Base-by-base conservation (phyloP, 2,329 filamentous ascomycete species). In the Pezicula rhizophila region DNA sequence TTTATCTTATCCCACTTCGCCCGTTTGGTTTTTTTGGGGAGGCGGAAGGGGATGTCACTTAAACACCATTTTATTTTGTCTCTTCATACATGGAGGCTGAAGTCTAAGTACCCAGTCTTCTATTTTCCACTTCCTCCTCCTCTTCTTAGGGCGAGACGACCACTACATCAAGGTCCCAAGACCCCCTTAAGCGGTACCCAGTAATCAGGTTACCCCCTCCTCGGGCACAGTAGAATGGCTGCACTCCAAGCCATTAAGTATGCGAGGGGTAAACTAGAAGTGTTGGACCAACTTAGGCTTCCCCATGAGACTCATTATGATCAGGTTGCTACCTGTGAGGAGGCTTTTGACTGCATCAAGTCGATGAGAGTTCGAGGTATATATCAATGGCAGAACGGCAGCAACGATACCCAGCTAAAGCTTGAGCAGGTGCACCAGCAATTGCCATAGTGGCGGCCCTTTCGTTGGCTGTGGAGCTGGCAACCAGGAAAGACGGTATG, bases 391-490 rank as follows among this genome's bases (percentile, higher is more conserved):
- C 43, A 34, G 26, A 6, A 25, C 44, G 46, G 28, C 31, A 26
- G 26, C 33, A 42, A 17, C 17, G 42, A 44, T 38, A 18, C 12
- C 40, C 31, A 40, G 49, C 55, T 60, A 56, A 60, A 51, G 26
- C 40, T 35, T 52, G 40, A 48, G 35, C 50, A 74, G 86, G 89
- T 37, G 93, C 93, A 5, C 93, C 93, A 0, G 93, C 93, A 41
- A 99, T 99, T 66, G 93, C 93, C 40, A 97, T 99, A 56, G 93
- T 99, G n/a, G 93, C 93, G 18, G 88, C 87, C 17, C 78, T 99
- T 31, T 85, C 88, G 2, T 79, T 96, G 33, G 91, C 90, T 1
- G 88, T 96, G 8, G 92, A 97, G 66, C 70, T 97, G 8, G 73
- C 82, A 45, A 78, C 79, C 7, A 76, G 77, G 51, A 67, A 63